These are phyloP conservation scores for Leccinum barrowsii DNA, from an alignment of 768 basidiomycete genomes.

Conservation along the genomic window DNA sequence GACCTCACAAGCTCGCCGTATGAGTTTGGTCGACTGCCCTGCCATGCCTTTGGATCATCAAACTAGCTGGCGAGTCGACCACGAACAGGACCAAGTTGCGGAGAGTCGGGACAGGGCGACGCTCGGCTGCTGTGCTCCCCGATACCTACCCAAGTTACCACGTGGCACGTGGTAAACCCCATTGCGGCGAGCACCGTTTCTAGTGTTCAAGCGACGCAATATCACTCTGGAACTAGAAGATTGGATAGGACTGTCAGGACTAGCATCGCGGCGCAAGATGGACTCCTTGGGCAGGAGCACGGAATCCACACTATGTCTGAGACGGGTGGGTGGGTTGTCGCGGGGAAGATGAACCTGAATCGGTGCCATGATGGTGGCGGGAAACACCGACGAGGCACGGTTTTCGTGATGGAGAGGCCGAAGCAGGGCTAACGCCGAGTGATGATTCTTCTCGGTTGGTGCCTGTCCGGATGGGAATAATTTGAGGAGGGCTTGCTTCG, in stretches of 20 bases:
- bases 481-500: constrained; percentile 30
- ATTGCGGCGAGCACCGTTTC: constrained; percentile 43
- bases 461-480: constrained; percentile 26
- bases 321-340: constrained; percentile 59
- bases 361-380: constrained; percentile 45
- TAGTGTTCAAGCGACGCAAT: constrained; percentile 57
- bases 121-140: constrained; percentile 40
- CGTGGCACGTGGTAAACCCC: constrained; percentile 43
- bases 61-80: constrained; percentile 75
- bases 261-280: constrained; percentile 48
- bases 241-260: constrained; percentile 49
- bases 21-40: constrained; percentile 59
- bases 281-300: constrained; percentile 49
- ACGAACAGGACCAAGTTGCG: constrained; percentile 23
- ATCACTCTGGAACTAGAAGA: constrained; percentile 42
- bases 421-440: constrained; percentile 32
- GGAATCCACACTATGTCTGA: constrained; percentile 61
- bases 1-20: constrained; percentile 63
- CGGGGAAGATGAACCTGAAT: constrained; percentile 35
- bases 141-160: constrained; percentile 41
- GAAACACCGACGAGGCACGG: constrained; percentile 48
- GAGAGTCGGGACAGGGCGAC: constrained; percentile 38
- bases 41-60: constrained; percentile 50
- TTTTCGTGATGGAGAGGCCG: constrained; percentile 51
- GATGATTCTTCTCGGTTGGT: constrained; percentile 21